Evolutionary conservation across 2,329 filamentous ascomycete genomes (phyloP), one percentile per base, ranked within the genome.

Genomic region (Claviceps digitariae): DNA sequence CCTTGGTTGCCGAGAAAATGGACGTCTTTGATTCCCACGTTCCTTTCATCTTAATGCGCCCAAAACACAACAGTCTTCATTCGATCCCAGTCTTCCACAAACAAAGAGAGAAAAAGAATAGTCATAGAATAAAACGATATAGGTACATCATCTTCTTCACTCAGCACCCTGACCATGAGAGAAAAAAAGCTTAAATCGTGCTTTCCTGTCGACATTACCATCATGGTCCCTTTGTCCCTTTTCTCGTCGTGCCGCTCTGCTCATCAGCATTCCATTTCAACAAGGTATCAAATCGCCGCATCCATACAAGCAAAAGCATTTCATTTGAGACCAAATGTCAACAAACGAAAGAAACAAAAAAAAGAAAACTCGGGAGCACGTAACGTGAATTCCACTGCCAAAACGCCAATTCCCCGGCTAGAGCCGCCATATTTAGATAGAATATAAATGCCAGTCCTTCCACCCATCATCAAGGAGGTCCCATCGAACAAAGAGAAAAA

Each of bases 341-440:
- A 50, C 2, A 46, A 45, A 23, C 23, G 15, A 21, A 51, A 1
- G 34, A 21, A 6, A 13, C 1, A 34, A 4, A 20, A 12, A 52
- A 31, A 48, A 23, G 3, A 29, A 50, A 2, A 15, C 7, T 36
- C 23, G 9, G 23, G 20, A 20, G 6, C 25, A 46, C 29, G 47
- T 12, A 5, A 46, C 43, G 20, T 53, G 36, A 50, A 50, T 46
- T 44, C 38, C 51, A 48, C 49, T 54, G 48, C 54, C 54, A 29
- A n/a, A 61, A 60, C 59, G 58, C 59, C 60, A 21, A 21, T 54
- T 47, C 52, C 53, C 53, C 48, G 57, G 56, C 55, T 48, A 46
- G 53, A 57, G 56, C 53, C 55, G 54, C 46, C 54, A 49, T 55
- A 46, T 56, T 43, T 58, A 56, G 34, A 55, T 48, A 15, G 34